Percentiles rank a stretch among this genome's conserved stretches.
These are phyloP conservation scores for Bipolaris victoriae DNA, from an alignment of 2,329 filamentous ascomycete species.

Conservation along the genomic window DNA sequence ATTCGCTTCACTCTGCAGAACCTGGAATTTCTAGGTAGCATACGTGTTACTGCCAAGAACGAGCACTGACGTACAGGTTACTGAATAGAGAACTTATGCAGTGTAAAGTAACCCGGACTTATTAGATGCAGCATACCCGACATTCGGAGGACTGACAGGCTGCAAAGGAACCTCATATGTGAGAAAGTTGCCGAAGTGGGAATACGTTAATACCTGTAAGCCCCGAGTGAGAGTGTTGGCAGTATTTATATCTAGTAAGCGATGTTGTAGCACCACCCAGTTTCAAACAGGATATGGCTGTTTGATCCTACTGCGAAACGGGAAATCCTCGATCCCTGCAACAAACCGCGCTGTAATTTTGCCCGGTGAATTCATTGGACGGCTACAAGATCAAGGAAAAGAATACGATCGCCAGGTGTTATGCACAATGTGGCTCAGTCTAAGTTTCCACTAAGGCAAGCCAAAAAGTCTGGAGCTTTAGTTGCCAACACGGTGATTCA, in stretches of 20 bases:
- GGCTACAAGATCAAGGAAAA: background rate
- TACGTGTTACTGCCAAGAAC: background rate
- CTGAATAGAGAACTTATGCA: too few relatives aligned
- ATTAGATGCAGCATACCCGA: background rate
- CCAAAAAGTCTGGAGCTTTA: background rate
- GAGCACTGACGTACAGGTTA: background rate
- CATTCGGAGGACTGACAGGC: too few relatives aligned
- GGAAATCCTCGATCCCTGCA: background rate
- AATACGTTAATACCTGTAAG: background rate
- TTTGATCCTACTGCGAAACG: background rate
- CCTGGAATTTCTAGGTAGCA: background rate
- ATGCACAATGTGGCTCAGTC: too few relatives aligned
- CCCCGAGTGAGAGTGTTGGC: background rate
- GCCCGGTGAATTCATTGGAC: background rate
- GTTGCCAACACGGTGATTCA: too few relatives aligned
- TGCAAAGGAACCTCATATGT: background rate
- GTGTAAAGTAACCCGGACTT: background rate
- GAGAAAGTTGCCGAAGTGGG: background rate
- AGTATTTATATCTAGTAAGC: background rate
- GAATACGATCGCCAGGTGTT: background rate
- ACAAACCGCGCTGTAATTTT: background rate
- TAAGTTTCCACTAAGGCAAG: background rate
- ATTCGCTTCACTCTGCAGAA: background rate
- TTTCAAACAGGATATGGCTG: background rate
- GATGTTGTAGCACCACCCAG: background rate